Conservation (phyloP, 2,329 filamentous ascomycete species). For the Ophiostoma angusticollis region DNA sequence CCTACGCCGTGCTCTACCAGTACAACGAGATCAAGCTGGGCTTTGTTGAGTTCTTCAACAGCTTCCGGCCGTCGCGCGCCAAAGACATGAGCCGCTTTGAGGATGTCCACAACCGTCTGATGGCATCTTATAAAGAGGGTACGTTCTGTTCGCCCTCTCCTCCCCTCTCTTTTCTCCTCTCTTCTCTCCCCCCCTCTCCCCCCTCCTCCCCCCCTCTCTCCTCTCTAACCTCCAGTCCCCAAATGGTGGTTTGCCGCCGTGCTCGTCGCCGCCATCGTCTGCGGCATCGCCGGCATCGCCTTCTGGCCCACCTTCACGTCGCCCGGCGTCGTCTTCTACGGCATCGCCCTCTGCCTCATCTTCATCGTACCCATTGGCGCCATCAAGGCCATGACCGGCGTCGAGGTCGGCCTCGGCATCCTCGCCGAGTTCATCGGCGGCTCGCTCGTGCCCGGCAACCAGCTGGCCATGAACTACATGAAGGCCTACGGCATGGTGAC, state of each 20-base stretch:
- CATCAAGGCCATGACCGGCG: conserved; percentile 39
- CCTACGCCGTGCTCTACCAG: conserved; percentile 35
- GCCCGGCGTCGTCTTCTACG: conserved; percentile 38
- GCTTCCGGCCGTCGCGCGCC: conserved; percentile 1
- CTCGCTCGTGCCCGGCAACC: conserved; percentile 35
- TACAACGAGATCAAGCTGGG: conserved; percentile 10
- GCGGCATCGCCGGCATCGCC: conserved; percentile 34
- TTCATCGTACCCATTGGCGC: conserved; percentile 41
- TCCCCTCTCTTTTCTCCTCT: too few species aligned
- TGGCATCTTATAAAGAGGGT: conserved; percentile 33
- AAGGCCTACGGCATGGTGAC: conserved; percentile 23
- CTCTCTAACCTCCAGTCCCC: too few species aligned
- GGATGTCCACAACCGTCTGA: conserved; percentile 34
- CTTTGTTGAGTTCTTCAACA: conserved; percentile 3
- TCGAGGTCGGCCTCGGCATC: conserved; percentile 39
- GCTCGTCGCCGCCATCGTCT: conserved; percentile 29
- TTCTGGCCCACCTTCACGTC: conserved; percentile 38
- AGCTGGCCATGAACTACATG: conserved; percentile 41
- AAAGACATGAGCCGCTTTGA: conserved; percentile 8
- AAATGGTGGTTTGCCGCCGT: conserved; percentile 41
- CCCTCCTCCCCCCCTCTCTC: too few species aligned
- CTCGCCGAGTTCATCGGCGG: conserved; percentile 41
- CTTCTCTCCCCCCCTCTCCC: too few species aligned
- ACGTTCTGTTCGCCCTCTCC: too few species aligned
- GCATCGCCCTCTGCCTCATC: conserved; percentile 33